Evolutionary conservation across 2,329 filamentous ascomycete genomes (phyloP), one percentile per base, ranked within the genome.

Genomic region (Colletotrichum euphorbiae): DNA sequence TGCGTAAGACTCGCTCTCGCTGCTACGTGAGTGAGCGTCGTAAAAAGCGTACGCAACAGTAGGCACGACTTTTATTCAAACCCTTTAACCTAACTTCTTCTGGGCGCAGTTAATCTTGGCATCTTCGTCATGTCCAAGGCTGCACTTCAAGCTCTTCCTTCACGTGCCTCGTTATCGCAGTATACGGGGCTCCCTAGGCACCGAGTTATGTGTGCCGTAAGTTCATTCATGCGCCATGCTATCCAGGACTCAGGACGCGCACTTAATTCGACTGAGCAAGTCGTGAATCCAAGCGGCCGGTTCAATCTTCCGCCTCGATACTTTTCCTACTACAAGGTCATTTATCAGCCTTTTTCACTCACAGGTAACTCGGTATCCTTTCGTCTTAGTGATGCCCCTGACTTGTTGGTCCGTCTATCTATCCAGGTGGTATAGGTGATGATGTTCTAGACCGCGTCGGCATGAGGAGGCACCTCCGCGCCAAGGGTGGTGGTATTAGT

Each of bases 1-100:
- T 78, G 77, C 78, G 77, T 78, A 77, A 77, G 71, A 67, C 62
- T 38, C 43, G 60, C 17, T n/a, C 33, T 40, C 42, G 17, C 17
- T 21, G n/a, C n/a, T n/a, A n/a, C n/a, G n/a, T n/a, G n/a, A n/a
- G n/a, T n/a, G n/a, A n/a, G n/a, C n/a, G n/a, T n/a, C n/a, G n/a
- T n/a, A n/a, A n/a, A n/a, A n/a, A n/a, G n/a, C n/a, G n/a, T n/a
- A n/a, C n/a, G n/a, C n/a, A n/a, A n/a, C n/a, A n/a, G n/a, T 21
- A 45, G 40, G 15, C 24, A 58, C 36, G 40, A 43, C 13, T 17
- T 6, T 43, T 43, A 4, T 21, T 15, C 40, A 43, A 43, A 43
- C 7, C 33, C 33, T 36, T 36, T 5, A 36, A 4, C 33, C 12
- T 12, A 36, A 36, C 33, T 36, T 36, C 33, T 36, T 36, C 8